phyloP scores from a whole-genome alignment of 2,329 filamentous ascomycete species.

The Diaporthe helianthi region DNA sequence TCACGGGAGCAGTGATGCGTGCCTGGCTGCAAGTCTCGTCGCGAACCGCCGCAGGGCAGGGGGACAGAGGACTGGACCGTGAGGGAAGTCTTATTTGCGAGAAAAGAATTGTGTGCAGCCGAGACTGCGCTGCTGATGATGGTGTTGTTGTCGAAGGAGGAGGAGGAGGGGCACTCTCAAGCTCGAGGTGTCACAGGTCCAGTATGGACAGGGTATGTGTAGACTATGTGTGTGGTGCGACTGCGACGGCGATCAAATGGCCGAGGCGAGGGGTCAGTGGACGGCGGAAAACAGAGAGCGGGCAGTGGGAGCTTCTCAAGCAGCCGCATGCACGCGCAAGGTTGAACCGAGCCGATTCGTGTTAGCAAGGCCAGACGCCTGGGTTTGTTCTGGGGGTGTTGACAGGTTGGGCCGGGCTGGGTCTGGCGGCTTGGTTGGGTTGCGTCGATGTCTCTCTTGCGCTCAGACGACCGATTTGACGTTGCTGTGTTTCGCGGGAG shows the following conservation, averaged over 20 bases:
- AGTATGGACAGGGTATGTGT: conserved; percentile 12
- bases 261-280: conserved; percentile 11
- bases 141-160: neutral
- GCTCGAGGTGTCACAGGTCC: conserved; percentile 29
- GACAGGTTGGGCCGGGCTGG: conserved; percentile 5
- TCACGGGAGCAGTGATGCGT: conserved; percentile 19
- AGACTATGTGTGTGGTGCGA: conserved; percentile 7
- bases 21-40: neutral
- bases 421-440: conserved; percentile 13
- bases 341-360: conserved; percentile 20
- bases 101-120: conserved; percentile 4
- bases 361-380: conserved; percentile 5
- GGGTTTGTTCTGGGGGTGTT: conserved; percentile 1
- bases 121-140: conserved; percentile 3
- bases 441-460: conserved; percentile 26
- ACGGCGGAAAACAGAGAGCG: neutral
- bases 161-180: conserved; percentile 30
- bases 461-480: conserved; percentile 11
- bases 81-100: neutral
- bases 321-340: conserved; percentile 12
- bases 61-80: neutral
- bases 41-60: neutral
- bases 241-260: conserved; percentile 23
- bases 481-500: conserved; percentile 28
- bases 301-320: conserved; percentile 25